Base-by-base conservation (phyloP, 352 stramenopile species). In the Thraustochytrium sp. region DNA sequence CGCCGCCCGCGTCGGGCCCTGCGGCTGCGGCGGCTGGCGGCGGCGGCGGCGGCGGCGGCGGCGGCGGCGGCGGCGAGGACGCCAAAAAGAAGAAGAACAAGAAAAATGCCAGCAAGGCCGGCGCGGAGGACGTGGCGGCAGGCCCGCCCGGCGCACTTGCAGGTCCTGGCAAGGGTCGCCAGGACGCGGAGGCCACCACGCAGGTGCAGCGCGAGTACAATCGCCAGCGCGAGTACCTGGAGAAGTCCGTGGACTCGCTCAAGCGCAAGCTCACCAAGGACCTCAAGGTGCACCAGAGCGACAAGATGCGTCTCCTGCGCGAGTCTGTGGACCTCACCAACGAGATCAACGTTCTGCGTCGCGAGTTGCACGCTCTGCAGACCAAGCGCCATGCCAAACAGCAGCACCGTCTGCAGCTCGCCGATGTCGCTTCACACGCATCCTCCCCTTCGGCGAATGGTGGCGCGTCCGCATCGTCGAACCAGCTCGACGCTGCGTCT, bases 251-350 rank as follows among this genome's bases (percentile, higher is more conserved):
- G 0, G 90, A 95, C 49, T 89, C 91, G 51, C 88, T 98, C 46
- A 94, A 96, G 86, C 89, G 91, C 34, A 95, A 94, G 82, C 91
- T 96, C 53, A 85, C 87, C 18, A 92, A 92, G 38, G 93, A 97
- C 68, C 87, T 87, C 73, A 76, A 85, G 21, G 76, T 91, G 76
- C 88, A 91, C 59, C 68, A 82, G 37, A 76, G 48, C 37, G 89
- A 92, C 80, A 61, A 87, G 34, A 53, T 78, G 26, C 85, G 88
- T n/a, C 86, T 92, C 3, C 87, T 89, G 76, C 54, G 90, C 1
- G 93, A 97, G 84, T 96, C 94, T 54, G 92, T 96, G 84, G 85
- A 92, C 75, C 90, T 98, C 23, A 97, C 95, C 42, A 91, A 91
- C 31, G 94, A 98, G 87, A 95, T 98, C 75, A 98, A 98, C 82